Evolutionary conservation across 2,329 filamentous ascomycete species (phyloP).

Genomic region (Trichophyton verrucosum): DNA sequence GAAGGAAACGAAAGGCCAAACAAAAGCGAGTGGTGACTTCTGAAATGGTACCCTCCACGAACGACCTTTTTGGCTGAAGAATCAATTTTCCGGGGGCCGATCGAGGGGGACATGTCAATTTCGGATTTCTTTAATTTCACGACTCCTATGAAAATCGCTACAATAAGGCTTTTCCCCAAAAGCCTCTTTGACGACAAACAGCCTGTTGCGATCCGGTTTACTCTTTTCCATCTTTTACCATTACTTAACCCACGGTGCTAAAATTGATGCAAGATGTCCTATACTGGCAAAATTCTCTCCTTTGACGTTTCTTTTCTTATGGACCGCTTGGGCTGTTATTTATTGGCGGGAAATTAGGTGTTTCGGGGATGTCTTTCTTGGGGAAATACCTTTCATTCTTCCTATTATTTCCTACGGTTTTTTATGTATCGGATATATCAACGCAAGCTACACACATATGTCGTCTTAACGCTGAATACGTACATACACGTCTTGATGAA

Average conservation of each 20-base stretch:
- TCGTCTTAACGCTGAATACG: background rate
- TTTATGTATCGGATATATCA: background rate
- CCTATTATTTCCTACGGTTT: background rate
- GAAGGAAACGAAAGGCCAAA: slow-evolving; percentile 6
- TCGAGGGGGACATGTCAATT: background rate
- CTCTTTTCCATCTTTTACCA: background rate
- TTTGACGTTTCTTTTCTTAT: background rate
- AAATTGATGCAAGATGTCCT: background rate
- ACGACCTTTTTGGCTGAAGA: slow-evolving; percentile 10
- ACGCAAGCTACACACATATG: background rate
- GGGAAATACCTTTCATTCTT: background rate
- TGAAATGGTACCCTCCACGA: slow-evolving; percentile 11
- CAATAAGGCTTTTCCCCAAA: background rate
- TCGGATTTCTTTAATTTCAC: no score
- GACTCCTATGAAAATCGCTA: background rate
- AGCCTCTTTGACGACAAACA: background rate
- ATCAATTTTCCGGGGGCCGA: background rate
- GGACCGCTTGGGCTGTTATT: background rate
- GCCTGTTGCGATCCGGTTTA: background rate
- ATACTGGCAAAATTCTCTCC: background rate
- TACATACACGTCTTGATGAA: background rate
- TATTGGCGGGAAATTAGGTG: background rate
- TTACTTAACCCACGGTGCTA: background rate
- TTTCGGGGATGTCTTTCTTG: background rate
- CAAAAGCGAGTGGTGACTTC: slow-evolving; percentile 8